phyloP scores from a whole-genome alignment of 371 early-diverging fungal species.

The Mortierella polycephala region DNA sequence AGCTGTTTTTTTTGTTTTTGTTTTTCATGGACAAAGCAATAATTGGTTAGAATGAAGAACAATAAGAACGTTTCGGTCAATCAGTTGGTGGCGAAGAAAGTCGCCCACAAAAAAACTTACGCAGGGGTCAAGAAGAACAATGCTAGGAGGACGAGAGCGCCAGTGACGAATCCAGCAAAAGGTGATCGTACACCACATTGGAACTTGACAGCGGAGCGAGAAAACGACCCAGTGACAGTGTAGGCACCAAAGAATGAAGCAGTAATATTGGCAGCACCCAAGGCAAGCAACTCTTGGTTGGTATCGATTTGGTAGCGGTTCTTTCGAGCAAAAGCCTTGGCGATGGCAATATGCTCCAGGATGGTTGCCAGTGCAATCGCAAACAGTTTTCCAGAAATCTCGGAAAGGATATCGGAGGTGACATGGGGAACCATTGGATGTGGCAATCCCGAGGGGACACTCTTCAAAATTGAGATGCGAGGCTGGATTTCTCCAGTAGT shows the following conservation, averaged over 20 bases:
- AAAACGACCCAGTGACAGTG: constrained; percentile 91
- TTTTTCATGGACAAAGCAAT: no score
- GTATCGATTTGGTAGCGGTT: constrained; percentile 61
- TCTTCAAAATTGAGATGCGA: constrained; percentile 67
- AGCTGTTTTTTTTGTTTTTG: constrained; percentile 34
- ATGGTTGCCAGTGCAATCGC: constrained; percentile 78
- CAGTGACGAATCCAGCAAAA: constrained; percentile 81
- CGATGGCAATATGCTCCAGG: constrained; percentile 87
- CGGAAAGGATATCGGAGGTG: constrained; percentile 55
- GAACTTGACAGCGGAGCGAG: constrained; percentile 86
- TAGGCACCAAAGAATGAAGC: constrained; percentile 87
- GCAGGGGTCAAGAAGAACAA: constrained; percentile 83
- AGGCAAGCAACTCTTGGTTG: constrained; percentile 88
- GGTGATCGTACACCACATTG: constrained; percentile 87
- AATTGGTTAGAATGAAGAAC: background rate
- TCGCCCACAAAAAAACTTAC: constrained; percentile 22
- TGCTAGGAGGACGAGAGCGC: constrained; percentile 77
- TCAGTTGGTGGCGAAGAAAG: background rate
- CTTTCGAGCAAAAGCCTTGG: constrained; percentile 84
- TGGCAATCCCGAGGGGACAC: constrained; percentile 78
- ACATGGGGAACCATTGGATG: constrained; percentile 66
- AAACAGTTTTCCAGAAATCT: constrained; percentile 64
- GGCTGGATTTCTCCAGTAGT: constrained; percentile 28
- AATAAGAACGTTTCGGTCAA: constrained; percentile 1
- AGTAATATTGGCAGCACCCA: constrained; percentile 84